These are phyloP conservation scores for Diplodia corticola DNA, from an alignment of 2,329 filamentous ascomycete genomes.

Conservation along the genomic window DNA sequence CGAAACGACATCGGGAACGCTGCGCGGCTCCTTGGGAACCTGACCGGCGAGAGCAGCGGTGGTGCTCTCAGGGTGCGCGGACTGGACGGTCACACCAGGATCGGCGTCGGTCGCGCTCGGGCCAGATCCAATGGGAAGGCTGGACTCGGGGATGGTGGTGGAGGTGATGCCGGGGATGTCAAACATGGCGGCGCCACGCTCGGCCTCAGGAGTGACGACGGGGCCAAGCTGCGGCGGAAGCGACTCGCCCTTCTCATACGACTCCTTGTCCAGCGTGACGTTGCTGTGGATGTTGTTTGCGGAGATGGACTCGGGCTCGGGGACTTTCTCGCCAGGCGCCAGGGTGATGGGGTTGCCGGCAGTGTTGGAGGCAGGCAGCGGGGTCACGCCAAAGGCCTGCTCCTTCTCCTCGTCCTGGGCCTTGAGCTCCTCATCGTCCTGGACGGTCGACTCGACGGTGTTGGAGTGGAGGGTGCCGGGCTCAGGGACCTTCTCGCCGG, in stretches of 20 bases:
- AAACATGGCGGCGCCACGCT: constrained; percentile 48
- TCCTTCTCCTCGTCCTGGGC: constrained; percentile 38
- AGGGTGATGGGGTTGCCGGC: constrained; percentile 77
- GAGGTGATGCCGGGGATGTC: constrained; percentile 53
- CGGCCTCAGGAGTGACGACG: constrained; percentile 47
- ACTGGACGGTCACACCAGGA: constrained; percentile 44
- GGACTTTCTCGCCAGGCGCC: constrained; percentile 77
- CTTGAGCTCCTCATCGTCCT: constrained; percentile 35
- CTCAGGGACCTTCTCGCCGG: constrained; percentile 79
- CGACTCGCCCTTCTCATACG: constrained; percentile 79
- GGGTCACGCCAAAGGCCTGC: constrained; percentile 57
- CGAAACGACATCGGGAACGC: constrained; percentile 62
- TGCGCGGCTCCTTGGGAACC: constrained; percentile 47
- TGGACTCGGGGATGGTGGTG: constrained; percentile 78
- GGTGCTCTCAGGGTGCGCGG: constrained; percentile 46
- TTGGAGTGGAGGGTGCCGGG: constrained; percentile 63
- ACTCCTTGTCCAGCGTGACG: constrained; percentile 71
- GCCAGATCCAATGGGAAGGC: constrained; percentile 63
- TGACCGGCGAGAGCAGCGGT: constrained; percentile 49
- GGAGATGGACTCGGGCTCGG: constrained; percentile 63
- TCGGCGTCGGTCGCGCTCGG: constrained; percentile 38
- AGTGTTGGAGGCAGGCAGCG: constrained; percentile 59
- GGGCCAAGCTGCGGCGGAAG: constrained; percentile 46
- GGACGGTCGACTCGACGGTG: constrained; percentile 64
- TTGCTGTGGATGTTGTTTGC: constrained; percentile 69